Evolutionary conservation across 2,329 filamentous ascomycete species (phyloP).

Genomic region (Torrubiellomyces zombiae): DNA sequence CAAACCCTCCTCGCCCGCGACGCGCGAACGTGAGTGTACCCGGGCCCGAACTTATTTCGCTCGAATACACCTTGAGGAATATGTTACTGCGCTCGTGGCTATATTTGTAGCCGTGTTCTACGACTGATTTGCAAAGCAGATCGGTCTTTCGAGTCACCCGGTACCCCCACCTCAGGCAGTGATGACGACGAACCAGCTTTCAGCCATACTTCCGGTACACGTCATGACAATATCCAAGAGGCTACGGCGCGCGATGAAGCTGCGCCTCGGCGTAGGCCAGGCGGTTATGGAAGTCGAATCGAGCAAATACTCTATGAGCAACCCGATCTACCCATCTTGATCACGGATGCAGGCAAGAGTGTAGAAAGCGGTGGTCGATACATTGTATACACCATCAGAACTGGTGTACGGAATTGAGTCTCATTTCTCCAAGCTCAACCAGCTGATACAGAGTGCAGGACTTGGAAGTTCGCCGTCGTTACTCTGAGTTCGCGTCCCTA

Average conservation of each 20-base stretch:
- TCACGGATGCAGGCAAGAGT: constrained; percentile 92
- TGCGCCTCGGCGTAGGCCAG: constrained; percentile 52
- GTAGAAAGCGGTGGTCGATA: constrained; percentile 79
- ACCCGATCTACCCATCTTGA: constrained; percentile 74
- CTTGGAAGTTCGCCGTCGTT: constrained; percentile 82
- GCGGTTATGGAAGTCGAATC: constrained; percentile 84
- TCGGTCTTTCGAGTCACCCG: constrained; percentile 42
- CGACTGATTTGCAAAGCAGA: too few relatives aligned
- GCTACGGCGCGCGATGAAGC: constrained; percentile 24
- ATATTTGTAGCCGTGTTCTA: too few relatives aligned
- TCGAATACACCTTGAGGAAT: background rate
- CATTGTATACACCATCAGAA: constrained; percentile 94
- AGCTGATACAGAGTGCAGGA: constrained; percentile 39
- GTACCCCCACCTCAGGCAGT: constrained; percentile 55
- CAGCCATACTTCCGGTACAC: constrained; percentile 13
- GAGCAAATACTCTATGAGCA: constrained; percentile 97
- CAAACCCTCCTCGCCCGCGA: constrained; percentile 45
- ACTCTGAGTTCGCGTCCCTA: constrained; percentile 90
- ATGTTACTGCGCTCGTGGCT: background rate
- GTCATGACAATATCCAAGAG: constrained; percentile 28
- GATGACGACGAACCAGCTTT: constrained; percentile 41
- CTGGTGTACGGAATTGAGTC: constrained; percentile 48
- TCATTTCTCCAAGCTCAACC: background rate
- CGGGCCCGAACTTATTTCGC: background rate
- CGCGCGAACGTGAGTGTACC: constrained; percentile 38